These are phyloP conservation scores for Aspergillus puulaauensis DNA, from an alignment of 2,329 filamentous ascomycete genomes.

Conservation along the genomic window DNA sequence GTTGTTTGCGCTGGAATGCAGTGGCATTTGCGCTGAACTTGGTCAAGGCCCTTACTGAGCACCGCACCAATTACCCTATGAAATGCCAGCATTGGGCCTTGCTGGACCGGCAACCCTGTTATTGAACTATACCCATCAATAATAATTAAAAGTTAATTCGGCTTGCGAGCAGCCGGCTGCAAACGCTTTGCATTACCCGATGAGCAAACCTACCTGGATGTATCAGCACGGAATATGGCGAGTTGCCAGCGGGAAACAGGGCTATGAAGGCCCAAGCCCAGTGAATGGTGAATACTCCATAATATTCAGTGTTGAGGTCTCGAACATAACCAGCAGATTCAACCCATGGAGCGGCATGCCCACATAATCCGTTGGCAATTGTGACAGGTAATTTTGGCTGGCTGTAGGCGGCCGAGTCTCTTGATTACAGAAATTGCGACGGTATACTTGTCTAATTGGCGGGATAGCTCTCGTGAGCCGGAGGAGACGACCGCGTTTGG, in stretches of 20 bases:
- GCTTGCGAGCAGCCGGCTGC: background rate
- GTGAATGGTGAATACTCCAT: background rate
- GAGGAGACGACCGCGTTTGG: background rate
- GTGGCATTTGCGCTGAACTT: conserved; percentile 6
- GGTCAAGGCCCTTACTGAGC: background rate
- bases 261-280: background rate
- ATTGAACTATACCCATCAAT: background rate
- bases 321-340: background rate
- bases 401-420: background rate
- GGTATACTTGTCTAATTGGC: background rate
- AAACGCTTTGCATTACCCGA: background rate
- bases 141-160: background rate
- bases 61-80: background rate
- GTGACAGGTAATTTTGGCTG: conserved; percentile 4
- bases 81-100: background rate
- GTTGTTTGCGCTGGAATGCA: conserved; percentile 6
- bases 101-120: background rate
- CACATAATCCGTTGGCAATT: background rate
- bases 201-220: background rate
- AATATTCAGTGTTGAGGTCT: background rate
- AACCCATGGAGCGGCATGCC: background rate
- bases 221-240: background rate
- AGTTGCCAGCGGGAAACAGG: background rate
- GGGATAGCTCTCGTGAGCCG: background rate
- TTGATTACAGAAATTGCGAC: background rate